Evolutionary conservation across 306 rosid genomes (phyloP), one percentile per base, ranked within the genome.

Genomic region (Mimosa pudica): DNA sequence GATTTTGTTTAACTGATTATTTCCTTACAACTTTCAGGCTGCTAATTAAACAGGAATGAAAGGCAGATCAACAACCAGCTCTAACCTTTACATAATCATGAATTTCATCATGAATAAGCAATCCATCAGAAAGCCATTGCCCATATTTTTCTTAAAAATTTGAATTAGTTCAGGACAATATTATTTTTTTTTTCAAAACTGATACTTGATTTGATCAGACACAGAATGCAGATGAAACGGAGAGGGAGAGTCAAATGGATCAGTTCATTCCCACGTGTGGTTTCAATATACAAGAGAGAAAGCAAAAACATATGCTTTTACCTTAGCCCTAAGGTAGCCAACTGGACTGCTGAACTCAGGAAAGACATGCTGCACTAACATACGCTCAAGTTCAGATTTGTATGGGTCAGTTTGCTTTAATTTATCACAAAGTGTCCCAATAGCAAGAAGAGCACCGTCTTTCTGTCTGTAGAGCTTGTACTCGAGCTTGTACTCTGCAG

Each of bases 321-420:
- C 98, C 97, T 94, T 94, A 45, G 98, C 98, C 80, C 98, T 89
- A 64, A 94, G 98, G 88, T 94, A 97, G 82, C 98, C 98, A 87
- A 88, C 88, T 7, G 90, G 97, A 87, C 97, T 92, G 86, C 85
- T 88, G 83, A 94, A 94, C 88, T 94, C 98, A 9, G 95, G 98
- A 86, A 94, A 94, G 63, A 94, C 98, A 79, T 94, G 98, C 82
- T 94, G 97, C 87, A 94, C 98, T 79, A 94, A 76, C 98, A 94
- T 92, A 12, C 79, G 91, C 90, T 94, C 98, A 64, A 94, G 97
- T 87, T 92, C 95, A 54, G 98, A 91, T 81, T 92, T 94, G 90
- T 92, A 94, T 3, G 98, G 98, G 47, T 94, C 98, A 11, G 93
- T 87, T 85, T 94, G 98, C 87, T 92, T 92, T 88, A 94, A 73